A percentile compares a stretch with the other conserved stretches of the same genome.
phyloP scores from a whole-genome alignment of 257 asterid species.

The Ilex aquifolium region DNA sequence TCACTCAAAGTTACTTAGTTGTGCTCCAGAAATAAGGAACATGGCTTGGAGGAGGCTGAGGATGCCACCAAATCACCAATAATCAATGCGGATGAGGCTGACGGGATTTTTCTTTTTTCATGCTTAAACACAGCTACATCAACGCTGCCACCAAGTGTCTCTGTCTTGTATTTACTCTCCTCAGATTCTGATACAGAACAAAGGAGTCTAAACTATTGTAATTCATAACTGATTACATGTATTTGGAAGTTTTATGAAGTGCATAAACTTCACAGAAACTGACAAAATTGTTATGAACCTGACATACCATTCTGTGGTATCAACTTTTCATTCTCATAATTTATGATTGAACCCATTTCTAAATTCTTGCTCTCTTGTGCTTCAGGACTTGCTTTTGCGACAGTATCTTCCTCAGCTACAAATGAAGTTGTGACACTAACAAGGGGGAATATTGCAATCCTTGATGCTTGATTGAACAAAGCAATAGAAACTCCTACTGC shows the following conservation, averaged over 20 bases:
- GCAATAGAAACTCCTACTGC: conserved; percentile 64
- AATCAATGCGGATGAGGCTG: conserved; percentile 47
- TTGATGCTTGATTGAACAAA: conserved; percentile 47
- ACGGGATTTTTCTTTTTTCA: conserved; percentile 27
- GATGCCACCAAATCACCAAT: conserved; percentile 39
- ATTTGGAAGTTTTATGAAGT: background rate
- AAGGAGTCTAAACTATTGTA: no score
- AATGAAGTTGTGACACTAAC: conserved; percentile 55
- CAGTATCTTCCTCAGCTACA: conserved; percentile 59
- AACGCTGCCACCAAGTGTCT: no score
- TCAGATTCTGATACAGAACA: no score
- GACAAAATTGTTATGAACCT: background rate
- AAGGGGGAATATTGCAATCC: conserved; percentile 52
- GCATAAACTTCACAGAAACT: background rate
- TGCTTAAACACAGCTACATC: background rate
- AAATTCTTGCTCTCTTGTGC: conserved; percentile 23
- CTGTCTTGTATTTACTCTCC: no score
- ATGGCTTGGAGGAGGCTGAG: conserved; percentile 43
- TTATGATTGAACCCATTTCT: conserved; percentile 13
- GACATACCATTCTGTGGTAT: conserved; percentile 20
- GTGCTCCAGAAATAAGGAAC: conserved; percentile 37
- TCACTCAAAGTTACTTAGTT: conserved; percentile 22
- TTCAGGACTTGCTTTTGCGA: conserved; percentile 12
- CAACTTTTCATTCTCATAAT: conserved; percentile 24
- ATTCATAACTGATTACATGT: no score